Base-by-base conservation (phyloP, 1,139 yeast genomes). In the Blastobotrys persicus region DNA sequence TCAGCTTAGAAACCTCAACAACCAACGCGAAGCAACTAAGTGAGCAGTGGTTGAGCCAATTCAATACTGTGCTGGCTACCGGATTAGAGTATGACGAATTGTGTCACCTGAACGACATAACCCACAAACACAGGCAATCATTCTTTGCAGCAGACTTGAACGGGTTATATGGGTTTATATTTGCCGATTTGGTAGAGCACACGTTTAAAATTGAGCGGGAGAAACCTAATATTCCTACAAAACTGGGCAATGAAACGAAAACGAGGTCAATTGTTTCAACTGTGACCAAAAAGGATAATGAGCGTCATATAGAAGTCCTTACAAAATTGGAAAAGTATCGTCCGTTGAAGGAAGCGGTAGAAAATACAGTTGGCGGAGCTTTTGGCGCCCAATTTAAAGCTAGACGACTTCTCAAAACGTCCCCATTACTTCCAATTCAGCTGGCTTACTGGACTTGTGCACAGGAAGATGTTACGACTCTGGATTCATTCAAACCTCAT, bases 91-190 rank as follows among this genome's bases (percentile, higher is more conserved):
- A 75, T 45, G 44, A 56, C 0, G 76, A 80, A 34, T 54, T 67
- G 5, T 57, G 59, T 17, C 51, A 55, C 7, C 43, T 72, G 40
- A 87, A 88, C 62, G 59, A 61, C 0, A 66, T 75, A 20, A 76
- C 91, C 2, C 76, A 97, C 57, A 50, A 62, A 1, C 69, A 75
- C 23, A 72, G 72, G 31, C 77, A 83, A 31, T 88, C 95, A 1
- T 72, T 92, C 38, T 88, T 87, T 64, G 76, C 79, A 3, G 71
- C 88, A 0, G 85, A 84, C 0, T 64, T 81, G 6, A 86, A 85
- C 64, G 98, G 98, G 0, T 70, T 89, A 65, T 88, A 79, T 64
- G 97, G 96, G 1, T 87, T 80, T 62, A 77, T 88, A 1, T 81
- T 91, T 61, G 82, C 83, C 2, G 98, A 94, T 66, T 73, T 92